A percentile compares a stretch with the other conserved stretches of the same genome.
Evolutionary conservation across 306 rosid genomes (phyloP).

Genomic region (Hippophae rhamnoides): DNA sequence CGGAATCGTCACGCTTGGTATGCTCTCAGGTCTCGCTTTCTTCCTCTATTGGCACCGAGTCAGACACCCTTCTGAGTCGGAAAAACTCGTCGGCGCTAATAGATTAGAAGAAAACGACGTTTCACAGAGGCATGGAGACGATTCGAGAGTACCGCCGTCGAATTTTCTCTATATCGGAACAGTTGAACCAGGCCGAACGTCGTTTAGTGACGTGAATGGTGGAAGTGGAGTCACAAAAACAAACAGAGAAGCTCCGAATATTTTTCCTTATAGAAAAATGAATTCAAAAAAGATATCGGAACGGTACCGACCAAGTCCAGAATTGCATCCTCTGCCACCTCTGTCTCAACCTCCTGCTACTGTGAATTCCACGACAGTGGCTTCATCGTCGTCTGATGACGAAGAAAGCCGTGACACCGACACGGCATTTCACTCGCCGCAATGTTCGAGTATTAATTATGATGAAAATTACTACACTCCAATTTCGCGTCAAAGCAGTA

Average conservation of each 20-base stretch:
- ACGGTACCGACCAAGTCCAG: constrained; percentile 89
- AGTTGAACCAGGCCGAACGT: constrained; percentile 50
- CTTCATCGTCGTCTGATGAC: constrained; percentile 35
- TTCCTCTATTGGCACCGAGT: constrained; percentile 74
- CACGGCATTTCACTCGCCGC: constrained; percentile 74
- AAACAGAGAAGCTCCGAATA: constrained; percentile 22
- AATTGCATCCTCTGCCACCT: constrained; percentile 88
- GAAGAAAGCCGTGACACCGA: constrained; percentile 44
- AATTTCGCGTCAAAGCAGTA: constrained; percentile 42
- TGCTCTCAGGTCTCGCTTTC: constrained; percentile 85
- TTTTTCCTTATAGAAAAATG: constrained; percentile 66
- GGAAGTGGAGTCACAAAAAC: constrained; percentile 7
- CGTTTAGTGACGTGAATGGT: constrained; percentile 12
- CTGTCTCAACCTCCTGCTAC: constrained; percentile 30
- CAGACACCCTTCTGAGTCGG: constrained; percentile 52
- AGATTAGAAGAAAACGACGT: constrained; percentile 6
- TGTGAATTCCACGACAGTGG: constrained; percentile 37
- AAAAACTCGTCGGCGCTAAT: constrained; percentile 35
- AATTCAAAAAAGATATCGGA: constrained; percentile 69
- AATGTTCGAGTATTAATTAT: constrained; percentile 45
- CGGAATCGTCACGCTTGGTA: constrained; percentile 80
- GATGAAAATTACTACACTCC: constrained; percentile 66
- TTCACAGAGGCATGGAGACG: constrained; percentile 29
- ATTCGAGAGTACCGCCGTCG: constrained; percentile 45
- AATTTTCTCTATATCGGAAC: constrained; percentile 82